Conservation (phyloP, 2,329 filamentous ascomycete species). For the Monosporascus sp. region DNA sequence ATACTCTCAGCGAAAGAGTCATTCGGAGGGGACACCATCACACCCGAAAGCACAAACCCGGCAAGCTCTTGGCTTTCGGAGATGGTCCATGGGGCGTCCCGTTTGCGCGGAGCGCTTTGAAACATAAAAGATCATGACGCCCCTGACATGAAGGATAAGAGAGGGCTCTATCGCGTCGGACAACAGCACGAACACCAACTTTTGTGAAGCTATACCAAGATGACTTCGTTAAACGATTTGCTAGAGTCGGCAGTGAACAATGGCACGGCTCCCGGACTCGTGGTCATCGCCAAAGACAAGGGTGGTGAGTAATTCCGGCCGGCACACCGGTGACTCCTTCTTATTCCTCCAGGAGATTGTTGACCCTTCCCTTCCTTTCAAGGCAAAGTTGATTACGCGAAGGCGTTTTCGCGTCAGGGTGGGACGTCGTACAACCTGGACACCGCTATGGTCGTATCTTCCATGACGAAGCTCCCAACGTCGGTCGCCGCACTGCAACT, state of each 20-base stretch:
- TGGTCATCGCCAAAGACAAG: constrained; percentile 11
- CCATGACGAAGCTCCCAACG: constrained; percentile 39
- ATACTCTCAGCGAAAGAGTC: background rate
- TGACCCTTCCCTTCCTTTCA: background rate
- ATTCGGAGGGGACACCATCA: background rate
- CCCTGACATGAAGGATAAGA: no score
- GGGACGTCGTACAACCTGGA: constrained; percentile 13
- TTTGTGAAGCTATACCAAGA: background rate
- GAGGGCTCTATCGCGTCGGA: no score
- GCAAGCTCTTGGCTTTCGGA: background rate
- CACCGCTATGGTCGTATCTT: constrained; percentile 29
- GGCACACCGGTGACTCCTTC: background rate
- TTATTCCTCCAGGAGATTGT: background rate
- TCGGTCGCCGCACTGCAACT: constrained; percentile 40
- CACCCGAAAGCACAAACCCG: background rate
- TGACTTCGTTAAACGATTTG: constrained; percentile 8
- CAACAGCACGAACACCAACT: background rate
- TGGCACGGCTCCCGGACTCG: constrained; percentile 8
- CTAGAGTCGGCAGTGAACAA: constrained; percentile 7
- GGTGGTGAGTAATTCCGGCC: constrained; percentile 3
- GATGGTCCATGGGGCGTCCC: background rate
- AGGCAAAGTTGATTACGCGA: constrained; percentile 11
- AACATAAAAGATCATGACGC: background rate
- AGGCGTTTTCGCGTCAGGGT: constrained; percentile 5
- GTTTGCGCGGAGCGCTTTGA: background rate